Evolutionary conservation across 805 yeast species (phyloP), one percentile per base, ranked within the genome.

Genomic region (Candida mattraensis): DNA sequence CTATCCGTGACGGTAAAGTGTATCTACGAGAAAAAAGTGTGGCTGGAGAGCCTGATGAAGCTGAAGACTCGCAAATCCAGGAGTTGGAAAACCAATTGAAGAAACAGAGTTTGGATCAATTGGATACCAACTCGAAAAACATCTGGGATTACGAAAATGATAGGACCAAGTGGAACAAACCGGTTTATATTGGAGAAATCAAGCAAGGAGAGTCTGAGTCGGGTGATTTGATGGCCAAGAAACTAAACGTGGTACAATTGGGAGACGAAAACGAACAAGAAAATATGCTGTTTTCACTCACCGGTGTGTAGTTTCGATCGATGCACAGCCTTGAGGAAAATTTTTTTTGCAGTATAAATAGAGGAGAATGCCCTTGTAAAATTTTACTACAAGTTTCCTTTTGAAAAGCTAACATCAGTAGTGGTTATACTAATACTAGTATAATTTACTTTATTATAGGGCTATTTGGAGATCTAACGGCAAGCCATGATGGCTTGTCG

Each of bases 1-100:
- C 82, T 13, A 79, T 93, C 15, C 69, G 74, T 25, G 83, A 89
- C 40, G 95, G 96, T 7, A 86, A 86, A 53, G 95, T 86, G 2
- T 67, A 70, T 7, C 66, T 83, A 67, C 72, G 69, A 13, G 87
- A 81, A 40, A 68, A 55, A 50, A 58, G 35, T 0, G 51, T 28
- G 26, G 50, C 50, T 8, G 45, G 42, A 7, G 49, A 46, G 5
- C 47, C 45, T 3, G 51, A 46, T 17, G 60, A 48, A 2, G 54
- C 51, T 15, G 53, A 55, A 9, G 66, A 61, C 24, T 64, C 64
- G 16, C 70, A 59, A 17, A 56, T 62, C 11, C 58, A 58, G n/a
- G 61, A 64, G 23, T 36, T 61, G 18, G 48, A 60, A 31, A 36
- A 47, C 3, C 59, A 69, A 32, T 63, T 72, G 25, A 54, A 53